Evolutionary conservation across 2,329 filamentous ascomycete genomes (phyloP).

Genomic region (Bipolaris zeicola): DNA sequence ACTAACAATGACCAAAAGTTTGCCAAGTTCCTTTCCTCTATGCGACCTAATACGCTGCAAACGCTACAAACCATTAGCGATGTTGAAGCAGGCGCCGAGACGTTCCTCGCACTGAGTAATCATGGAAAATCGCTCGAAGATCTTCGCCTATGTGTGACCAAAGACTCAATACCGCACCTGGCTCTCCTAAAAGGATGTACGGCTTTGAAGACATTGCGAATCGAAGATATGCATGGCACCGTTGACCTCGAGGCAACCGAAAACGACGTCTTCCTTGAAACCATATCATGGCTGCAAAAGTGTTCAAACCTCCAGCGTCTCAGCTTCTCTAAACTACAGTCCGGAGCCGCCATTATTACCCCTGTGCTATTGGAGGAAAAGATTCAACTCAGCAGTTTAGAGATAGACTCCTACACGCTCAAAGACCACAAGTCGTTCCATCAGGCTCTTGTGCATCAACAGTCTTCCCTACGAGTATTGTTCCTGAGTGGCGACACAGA

Average conservation of each 20-base stretch:
- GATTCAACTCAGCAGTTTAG: constrained; percentile 56
- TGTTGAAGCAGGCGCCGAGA: constrained; percentile 60
- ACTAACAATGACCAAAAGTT: constrained; percentile 62
- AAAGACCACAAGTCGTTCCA: constrained; percentile 60
- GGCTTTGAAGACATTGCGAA: constrained; percentile 55
- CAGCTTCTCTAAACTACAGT: constrained; percentile 57
- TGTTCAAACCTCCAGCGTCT: constrained; percentile 60
- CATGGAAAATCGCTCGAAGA: constrained; percentile 62
- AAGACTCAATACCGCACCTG: constrained; percentile 57
- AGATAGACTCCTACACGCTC: constrained; percentile 56
- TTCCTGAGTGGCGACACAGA: constrained; percentile 56
- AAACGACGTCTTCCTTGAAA: constrained; percentile 58
- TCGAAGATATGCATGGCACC: constrained; percentile 54
- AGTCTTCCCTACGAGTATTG: constrained; percentile 55
- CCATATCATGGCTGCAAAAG: constrained; percentile 61
- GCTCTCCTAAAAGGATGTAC: constrained; percentile 57
- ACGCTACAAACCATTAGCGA: constrained; percentile 64
- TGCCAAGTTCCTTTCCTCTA: constrained; percentile 62
- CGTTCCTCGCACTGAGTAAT: constrained; percentile 59
- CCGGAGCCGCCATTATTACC: constrained; percentile 59
- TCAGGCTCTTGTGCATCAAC: constrained; percentile 59
- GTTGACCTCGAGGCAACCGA: constrained; percentile 58
- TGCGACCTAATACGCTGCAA: constrained; percentile 63
- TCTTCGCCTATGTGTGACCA: constrained; percentile 58
- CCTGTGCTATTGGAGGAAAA: constrained; percentile 55